Evolutionary conservation across 306 rosid genomes (phyloP), one percentile per base, ranked within the genome.

Genomic region (Spatholobus suberectus): DNA sequence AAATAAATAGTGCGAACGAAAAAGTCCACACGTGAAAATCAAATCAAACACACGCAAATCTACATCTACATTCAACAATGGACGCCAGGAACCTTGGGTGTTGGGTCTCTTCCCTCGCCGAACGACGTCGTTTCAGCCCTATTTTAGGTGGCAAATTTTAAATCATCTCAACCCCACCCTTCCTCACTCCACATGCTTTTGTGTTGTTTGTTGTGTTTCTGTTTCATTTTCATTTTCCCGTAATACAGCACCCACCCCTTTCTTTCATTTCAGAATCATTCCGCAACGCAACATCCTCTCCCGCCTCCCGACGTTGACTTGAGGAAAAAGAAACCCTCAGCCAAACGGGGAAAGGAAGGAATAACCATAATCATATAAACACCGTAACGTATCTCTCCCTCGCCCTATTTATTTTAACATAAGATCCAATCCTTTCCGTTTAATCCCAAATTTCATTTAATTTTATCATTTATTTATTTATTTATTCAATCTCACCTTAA

Each of bases 91-190:
- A n/a, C n/a, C n/a, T n/a, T n/a, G n/a, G n/a, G n/a, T n/a, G n/a
- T n/a, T n/a, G n/a, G n/a, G n/a, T n/a, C n/a, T n/a, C n/a, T n/a
- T n/a, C n/a, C n/a, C n/a, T n/a, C n/a, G n/a, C n/a, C n/a, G n/a
- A n/a, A n/a, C 47, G 5, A 37, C 27, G 47, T 66, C 17, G 47
- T 10, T 17, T 17, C 1, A 8, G 1, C 6, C 27, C 47, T 37
- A 66, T 66, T 66, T 66, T 66, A 66, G 47, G 24, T 66, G 20
- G 24, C 6, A 35, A 47, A 6, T 34, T 65, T 35, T 29, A 3
- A 65, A 65, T 35, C 71, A 67, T 6, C 32, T 38, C 51, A 67
- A 67, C 51, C 51, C 73, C 52, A 67, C 72, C 47, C 41, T 66
- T 65, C 26, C 27, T 5, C 43, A 37, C 18, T 67, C 51, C 51